These are phyloP conservation scores for Dendrothele bispora DNA, from an alignment of 768 basidiomycete species.

Conservation along the genomic window DNA sequence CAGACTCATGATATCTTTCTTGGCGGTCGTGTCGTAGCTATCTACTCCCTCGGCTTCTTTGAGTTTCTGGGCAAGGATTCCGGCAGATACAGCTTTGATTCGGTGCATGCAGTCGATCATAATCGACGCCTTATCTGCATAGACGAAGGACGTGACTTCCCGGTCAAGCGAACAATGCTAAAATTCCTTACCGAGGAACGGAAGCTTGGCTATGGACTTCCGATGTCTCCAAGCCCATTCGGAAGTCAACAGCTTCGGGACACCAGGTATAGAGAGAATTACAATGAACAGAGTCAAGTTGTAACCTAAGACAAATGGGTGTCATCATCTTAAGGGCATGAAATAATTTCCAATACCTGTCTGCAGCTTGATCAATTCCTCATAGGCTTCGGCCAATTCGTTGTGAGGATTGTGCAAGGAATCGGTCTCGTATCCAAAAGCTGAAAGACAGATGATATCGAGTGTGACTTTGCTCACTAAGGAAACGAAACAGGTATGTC, in stretches of 20 bases:
- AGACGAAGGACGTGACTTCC: too few relatives aligned
- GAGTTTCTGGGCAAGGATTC: constrained; percentile 42
- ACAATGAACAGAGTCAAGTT: constrained; percentile 37
- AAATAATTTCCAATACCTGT: constrained; percentile 23
- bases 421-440: constrained; percentile 47
- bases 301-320: constrained; percentile 14
- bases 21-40: constrained; percentile 22
- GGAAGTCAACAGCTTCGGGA: constrained; percentile 27
- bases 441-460: constrained; percentile 52
- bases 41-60: constrained; percentile 23
- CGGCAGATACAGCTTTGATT: constrained; percentile 38
- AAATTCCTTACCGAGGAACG: too few relatives aligned
- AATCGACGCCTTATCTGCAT: too few relatives aligned
- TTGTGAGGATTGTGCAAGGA: constrained; percentile 46
- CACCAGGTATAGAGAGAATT: constrained; percentile 37
- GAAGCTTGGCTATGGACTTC: constrained; percentile 19
- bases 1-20: constrained; percentile 53
- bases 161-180: too few relatives aligned
- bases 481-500: background rate
- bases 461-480: constrained; percentile 52
- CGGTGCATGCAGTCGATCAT: constrained; percentile 40
- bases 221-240: constrained; percentile 38
- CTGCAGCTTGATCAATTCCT: constrained; percentile 40
- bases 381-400: constrained; percentile 48
- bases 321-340: background rate